These are phyloP conservation scores for Peronospora destructor DNA, from an alignment of 352 stramenopile species.

Conservation along the genomic window DNA sequence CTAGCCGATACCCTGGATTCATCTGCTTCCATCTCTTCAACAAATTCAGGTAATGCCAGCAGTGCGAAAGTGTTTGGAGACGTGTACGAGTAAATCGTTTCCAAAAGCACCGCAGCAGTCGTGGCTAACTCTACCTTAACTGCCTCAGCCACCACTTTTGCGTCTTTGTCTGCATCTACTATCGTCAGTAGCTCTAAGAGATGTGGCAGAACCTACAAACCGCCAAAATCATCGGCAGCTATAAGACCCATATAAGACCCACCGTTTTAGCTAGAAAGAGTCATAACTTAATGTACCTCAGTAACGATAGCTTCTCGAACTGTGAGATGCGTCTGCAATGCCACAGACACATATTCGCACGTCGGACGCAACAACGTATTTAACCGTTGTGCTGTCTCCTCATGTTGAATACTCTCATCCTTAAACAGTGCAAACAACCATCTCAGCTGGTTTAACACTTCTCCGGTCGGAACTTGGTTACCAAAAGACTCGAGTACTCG, in stretches of 20 bases:
- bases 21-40: constrained; percentile 37
- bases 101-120: constrained; percentile 52
- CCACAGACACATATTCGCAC: constrained; percentile 59
- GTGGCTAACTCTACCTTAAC: constrained; percentile 47
- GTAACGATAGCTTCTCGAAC: constrained; percentile 35
- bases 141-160: constrained; percentile 28
- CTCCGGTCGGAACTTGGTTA: constrained; percentile 24
- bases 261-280: background rate
- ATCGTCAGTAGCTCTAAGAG: constrained; percentile 35
- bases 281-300: constrained; percentile 23
- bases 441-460: constrained; percentile 41
- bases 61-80: constrained; percentile 40
- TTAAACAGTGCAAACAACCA: constrained; percentile 54
- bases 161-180: constrained; percentile 11
- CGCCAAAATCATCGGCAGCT: background rate
- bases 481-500: constrained; percentile 63
- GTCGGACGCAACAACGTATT: constrained; percentile 54
- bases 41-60: constrained; percentile 51
- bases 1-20: constrained; percentile 26
- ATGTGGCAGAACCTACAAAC: constrained; percentile 34
- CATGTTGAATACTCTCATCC: constrained; percentile 9
- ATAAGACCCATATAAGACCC: background rate
- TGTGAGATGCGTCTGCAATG: constrained; percentile 53
- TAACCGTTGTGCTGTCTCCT: constrained; percentile 16
- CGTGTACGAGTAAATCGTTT: constrained; percentile 37